Percentiles rank a stretch among this genome's conserved stretches.
These are phyloP conservation scores for Puccinia horiana DNA, from an alignment of 1,284 basidiomycete genomes.

Conservation along the genomic window DNA sequence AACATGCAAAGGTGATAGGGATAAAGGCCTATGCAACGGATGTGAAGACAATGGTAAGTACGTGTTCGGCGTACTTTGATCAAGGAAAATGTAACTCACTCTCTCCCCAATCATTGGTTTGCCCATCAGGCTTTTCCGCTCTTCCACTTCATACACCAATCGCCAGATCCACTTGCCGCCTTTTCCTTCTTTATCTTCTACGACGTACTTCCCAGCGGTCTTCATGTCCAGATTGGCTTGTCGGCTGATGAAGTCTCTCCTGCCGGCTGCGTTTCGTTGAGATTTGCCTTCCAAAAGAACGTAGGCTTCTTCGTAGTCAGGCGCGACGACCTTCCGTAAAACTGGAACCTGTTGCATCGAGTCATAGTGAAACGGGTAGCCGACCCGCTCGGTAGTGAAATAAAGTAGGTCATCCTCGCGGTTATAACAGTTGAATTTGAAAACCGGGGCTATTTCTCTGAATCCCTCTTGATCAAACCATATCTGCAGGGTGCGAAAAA, in stretches of 20 bases:
- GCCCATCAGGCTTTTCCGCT: constrained; percentile 49
- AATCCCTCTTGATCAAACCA: constrained; percentile 50
- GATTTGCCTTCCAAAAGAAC: constrained; percentile 44
- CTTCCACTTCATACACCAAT: constrained; percentile 47
- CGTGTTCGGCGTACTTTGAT: background rate
- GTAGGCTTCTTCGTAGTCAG: constrained; percentile 50
- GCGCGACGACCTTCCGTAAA: constrained; percentile 47
- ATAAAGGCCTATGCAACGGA: constrained; percentile 37
- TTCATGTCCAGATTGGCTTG: constrained; percentile 43
- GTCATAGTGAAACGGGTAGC: constrained; percentile 47
- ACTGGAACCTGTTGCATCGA: constrained; percentile 48
- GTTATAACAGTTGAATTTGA: constrained; percentile 35
- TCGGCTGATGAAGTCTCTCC: constrained; percentile 48
- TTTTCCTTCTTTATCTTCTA: constrained; percentile 46
- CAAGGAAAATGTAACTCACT: constrained; percentile 13
- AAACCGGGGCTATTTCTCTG: constrained; percentile 46
- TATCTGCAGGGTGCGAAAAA: constrained; percentile 49
- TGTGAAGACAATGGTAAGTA: background rate
- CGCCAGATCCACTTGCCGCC: constrained; percentile 47
- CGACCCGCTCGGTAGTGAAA: constrained; percentile 38
- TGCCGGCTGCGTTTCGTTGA: constrained; percentile 29
- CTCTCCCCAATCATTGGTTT: constrained; percentile 48
- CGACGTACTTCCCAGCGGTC: constrained; percentile 43
- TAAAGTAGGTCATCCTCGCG: constrained; percentile 41
- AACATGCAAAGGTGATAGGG: constrained; percentile 48